Base-by-base conservation (phyloP, 352 stramenopile species). In the Pilasporangium apinafurcum region DNA sequence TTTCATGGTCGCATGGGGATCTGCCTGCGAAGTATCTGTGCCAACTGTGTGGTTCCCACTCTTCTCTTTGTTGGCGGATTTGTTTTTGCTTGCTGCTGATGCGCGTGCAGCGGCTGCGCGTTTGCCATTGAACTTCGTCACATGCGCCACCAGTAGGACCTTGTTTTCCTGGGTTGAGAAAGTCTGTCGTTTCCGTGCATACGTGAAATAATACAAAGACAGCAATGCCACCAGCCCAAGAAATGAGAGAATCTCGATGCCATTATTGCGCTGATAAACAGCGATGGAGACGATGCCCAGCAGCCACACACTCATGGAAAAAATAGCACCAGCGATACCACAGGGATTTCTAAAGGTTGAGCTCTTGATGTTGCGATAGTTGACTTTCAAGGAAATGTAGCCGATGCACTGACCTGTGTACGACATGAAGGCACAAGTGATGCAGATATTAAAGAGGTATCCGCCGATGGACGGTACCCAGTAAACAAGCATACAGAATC, bases 301-400 rank as follows among this genome's bases (percentile, higher is more conserved):
- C 2, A 37, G 12, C 48, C 48, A 62, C 8, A 59, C 17, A 2
- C 5, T 24, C 31, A 62, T 59, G 18, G 53, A 42, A n/a, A 44
- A 57, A 7, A 65, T 10, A 1, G 56, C 56, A 1, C 56, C 56
- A 22, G 26, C 6, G 14, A 48, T 37, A 0, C 56, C 51, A 37
- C 59, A 47, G 5, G 51, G 50, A 31, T 39, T 65, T 8, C 28
- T 18, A 17, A 60, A 65, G 8, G 27, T 20, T 24, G 44, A 45
- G 18, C 39, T 56, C 43, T 65, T 65, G 44, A 65, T 44, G 44
- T 56, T 57, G 14, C 24, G 35, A 39, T 49, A 60, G 32, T 40
- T 53, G 4, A 20, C 18, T 17, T 51, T 48, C 3, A 62, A 39
- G 8, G 37, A 58, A 17, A 65, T 53, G 44, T 65, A 65, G 14